Evolutionary conservation across 495 filamentous ascomycete species (phyloP), one percentile per base, ranked within the genome.

Genomic region (Trichocladium uniseriatum): DNA sequence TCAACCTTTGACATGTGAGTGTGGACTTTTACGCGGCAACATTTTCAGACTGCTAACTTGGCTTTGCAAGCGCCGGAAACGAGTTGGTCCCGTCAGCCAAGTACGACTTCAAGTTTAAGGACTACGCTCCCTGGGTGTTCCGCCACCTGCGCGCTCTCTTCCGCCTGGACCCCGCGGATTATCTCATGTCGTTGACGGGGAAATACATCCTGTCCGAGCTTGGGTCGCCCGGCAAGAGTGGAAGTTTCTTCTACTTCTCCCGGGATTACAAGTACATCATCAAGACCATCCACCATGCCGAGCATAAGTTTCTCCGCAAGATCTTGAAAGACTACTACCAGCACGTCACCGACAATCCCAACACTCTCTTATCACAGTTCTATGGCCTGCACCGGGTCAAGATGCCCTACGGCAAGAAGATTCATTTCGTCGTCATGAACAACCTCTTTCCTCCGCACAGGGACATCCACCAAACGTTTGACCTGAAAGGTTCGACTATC

Each of bases 71-170:
- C 58, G 94, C 91, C 51, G 92, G 92, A 45, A 95, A 95, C 66
- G 92, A 99, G 68, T 72, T 99, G 60, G 95, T 94, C 15, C 92
- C 92, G 18, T 95, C 90, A 47, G 90, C 94, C 55, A 97, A 97
- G 70, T 99, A 99, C 73, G 92, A 99, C 69, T 99, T 97, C 79
- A 99, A 99, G 65, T 99, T 99, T 72, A 99, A 99, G 67, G 92
- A 99, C 67, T 99, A 99, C 66, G 92, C 92, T 15, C 92, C 92
- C 27, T 97, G 91, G 90, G 92, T 99, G 31, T 99, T 99, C 70
- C 87, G 92, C 57, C 85, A 91, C 67, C 75, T 99, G 48, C 84
- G 92, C 45, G 74, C 84, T 15, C 87, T 82, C 57, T 99, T 99
- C 69, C 75, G 82, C 49, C 76, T 97, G 34, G 94, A 99, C 63